These are phyloP conservation scores for Pholiota adiposa DNA, from an alignment of 1,284 basidiomycete species.

Conservation along the genomic window DNA sequence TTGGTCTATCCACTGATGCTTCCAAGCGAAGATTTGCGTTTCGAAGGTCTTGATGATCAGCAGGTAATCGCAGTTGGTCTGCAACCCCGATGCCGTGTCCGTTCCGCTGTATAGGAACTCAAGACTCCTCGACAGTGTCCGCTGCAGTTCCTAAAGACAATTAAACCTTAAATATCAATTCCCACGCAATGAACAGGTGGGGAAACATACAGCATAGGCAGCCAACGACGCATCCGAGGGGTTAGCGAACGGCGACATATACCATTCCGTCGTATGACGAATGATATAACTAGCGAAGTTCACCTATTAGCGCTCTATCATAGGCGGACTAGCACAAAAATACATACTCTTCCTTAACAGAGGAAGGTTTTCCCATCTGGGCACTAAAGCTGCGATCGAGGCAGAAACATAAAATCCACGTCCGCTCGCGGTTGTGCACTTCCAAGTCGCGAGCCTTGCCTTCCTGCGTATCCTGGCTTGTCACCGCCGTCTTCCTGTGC, in stretches of 20 bases:
- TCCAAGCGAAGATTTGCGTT: conserved; percentile 76
- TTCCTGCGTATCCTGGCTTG: conserved; percentile 74
- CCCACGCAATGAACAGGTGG: conserved; percentile 4
- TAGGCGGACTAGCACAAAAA: conserved; percentile 2
- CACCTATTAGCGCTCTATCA: not conserved
- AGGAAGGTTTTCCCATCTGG: conserved; percentile 91
- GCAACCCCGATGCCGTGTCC: conserved; percentile 81
- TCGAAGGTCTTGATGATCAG: conserved; percentile 85
- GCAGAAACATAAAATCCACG: conserved; percentile 92
- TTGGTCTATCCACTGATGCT: conserved; percentile 58
- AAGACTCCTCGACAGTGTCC: conserved; percentile 85
- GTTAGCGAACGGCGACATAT: conserved; percentile 61
- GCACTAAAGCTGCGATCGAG: conserved; percentile 91
- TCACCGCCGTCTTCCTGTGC: conserved; percentile 83
- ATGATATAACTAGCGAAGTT: conserved; percentile 74
- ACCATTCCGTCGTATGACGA: conserved; percentile 80
- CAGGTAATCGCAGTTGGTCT: conserved; percentile 88
- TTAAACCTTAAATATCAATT: conserved; percentile 10
- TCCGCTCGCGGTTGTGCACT: conserved; percentile 92
- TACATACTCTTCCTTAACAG: conserved; percentile 84
- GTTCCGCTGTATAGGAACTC: conserved; percentile 91
- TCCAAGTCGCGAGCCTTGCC: conserved; percentile 76
- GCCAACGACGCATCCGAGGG: conserved; percentile 68
- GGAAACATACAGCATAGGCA: conserved; percentile 66
- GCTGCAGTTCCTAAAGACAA: conserved; percentile 73